These are phyloP conservation scores for Puccinia hordei DNA, from an alignment of 1,284 basidiomycete genomes.

Conservation along the genomic window DNA sequence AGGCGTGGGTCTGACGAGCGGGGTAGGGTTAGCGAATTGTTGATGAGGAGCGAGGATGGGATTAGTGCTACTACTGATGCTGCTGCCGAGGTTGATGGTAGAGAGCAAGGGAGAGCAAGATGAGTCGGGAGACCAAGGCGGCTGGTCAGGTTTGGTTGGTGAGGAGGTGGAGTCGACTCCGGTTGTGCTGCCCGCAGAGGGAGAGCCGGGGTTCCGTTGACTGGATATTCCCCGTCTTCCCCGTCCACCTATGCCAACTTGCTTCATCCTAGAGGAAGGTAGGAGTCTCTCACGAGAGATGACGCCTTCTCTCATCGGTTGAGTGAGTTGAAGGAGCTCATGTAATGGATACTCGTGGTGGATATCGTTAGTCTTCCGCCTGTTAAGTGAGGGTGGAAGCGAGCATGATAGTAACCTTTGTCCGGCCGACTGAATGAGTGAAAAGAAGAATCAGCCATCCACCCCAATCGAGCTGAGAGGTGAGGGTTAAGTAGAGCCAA, in stretches of 20 bases:
- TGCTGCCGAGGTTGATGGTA: background rate
- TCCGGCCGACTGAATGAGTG: slow-evolving; percentile 7
- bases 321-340: slow-evolving; percentile 36
- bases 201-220: background rate
- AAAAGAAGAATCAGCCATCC: background rate
- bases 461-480: background rate
- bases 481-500: background rate
- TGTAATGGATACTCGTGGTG: slow-evolving; percentile 9
- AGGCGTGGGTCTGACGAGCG: slow-evolving; percentile 33
- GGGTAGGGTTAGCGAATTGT: background rate
- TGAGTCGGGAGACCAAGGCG: background rate
- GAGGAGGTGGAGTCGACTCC: background rate
- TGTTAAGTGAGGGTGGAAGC: slow-evolving; percentile 11
- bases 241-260: slow-evolving; percentile 30
- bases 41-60: background rate
- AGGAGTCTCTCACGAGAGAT: slow-evolving; percentile 26
- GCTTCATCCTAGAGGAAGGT: slow-evolving; percentile 32
- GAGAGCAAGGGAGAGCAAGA: background rate
- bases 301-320: slow-evolving; percentile 33
- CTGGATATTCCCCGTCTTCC: background rate
- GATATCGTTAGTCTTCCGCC: background rate
- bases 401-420: slow-evolving; percentile 17
- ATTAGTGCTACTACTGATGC: background rate
- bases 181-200: background rate
- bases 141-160: background rate